phyloP scores from a whole-genome alignment of 345 rosid genomes.

The Eucalyptus curtisii region DNA sequence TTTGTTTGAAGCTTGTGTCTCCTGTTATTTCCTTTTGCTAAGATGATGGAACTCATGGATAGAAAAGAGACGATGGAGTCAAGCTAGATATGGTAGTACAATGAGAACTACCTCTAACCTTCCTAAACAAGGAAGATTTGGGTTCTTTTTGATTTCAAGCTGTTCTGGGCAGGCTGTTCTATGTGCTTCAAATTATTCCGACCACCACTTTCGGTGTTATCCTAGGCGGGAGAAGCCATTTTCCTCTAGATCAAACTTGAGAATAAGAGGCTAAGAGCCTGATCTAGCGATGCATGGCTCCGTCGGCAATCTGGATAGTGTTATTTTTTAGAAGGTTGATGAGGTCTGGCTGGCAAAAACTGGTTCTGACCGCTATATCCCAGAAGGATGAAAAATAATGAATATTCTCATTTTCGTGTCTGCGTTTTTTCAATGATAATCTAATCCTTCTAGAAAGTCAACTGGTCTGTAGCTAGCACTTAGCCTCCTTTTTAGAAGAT shows the following conservation, averaged over 20 bases:
- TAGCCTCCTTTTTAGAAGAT: neutral
- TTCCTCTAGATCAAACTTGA: neutral
- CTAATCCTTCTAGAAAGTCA: neutral
- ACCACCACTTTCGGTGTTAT: neutral
- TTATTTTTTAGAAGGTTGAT: neutral
- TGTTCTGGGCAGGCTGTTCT: neutral
- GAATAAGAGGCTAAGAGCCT: neutral
- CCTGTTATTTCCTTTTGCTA: neutral
- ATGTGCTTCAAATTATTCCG: neutral
- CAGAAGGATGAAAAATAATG: neutral
- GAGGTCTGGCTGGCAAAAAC: neutral
- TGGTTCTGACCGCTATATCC: neutral
- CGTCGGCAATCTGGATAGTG: neutral
- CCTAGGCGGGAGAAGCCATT: neutral
- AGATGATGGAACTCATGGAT: neutral
- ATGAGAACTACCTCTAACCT: neutral
- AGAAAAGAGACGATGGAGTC: neutral
- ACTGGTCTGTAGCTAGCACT: neutral
- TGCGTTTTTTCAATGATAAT: neutral
- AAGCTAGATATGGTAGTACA: neutral
- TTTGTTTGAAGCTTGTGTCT: neutral
- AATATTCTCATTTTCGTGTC: neutral
- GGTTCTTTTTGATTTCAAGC: neutral
- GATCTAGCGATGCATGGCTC: neutral
- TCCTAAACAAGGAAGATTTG: neutral